Evolutionary conservation across 2,329 filamentous ascomycete genomes (phyloP).

Genomic region (Penicillium sp.): DNA sequence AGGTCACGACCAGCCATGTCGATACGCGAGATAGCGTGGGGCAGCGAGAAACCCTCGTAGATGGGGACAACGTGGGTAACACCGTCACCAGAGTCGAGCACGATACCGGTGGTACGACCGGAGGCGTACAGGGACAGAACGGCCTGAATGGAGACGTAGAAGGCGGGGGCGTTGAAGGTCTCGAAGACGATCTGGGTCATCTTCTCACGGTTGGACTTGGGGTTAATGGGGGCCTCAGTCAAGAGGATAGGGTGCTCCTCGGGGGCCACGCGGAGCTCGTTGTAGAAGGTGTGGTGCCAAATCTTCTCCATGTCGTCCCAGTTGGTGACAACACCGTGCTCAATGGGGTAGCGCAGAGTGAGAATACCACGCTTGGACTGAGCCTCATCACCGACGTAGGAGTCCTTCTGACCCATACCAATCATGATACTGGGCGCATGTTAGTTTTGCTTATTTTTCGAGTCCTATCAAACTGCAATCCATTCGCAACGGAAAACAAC

Average conservation of each 20-base stretch:
- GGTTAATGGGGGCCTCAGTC: slow-evolving; percentile 99
- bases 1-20: slow-evolving; percentile 99
- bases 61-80: slow-evolving; percentile 99
- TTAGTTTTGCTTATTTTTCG: slow-evolving; percentile 20
- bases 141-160: slow-evolving; percentile 99
- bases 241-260: slow-evolving; percentile 99
- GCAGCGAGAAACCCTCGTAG: slow-evolving; percentile 99
- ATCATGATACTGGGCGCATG: slow-evolving; percentile 87
- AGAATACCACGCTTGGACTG: slow-evolving; percentile 99
- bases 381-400: slow-evolving; percentile 99
- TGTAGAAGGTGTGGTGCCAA: slow-evolving; percentile 99
- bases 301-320: slow-evolving; percentile 99
- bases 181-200: slow-evolving; percentile 99
- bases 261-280: slow-evolving; percentile 98
- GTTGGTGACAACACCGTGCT: slow-evolving; percentile 99
- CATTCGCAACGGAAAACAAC: not conserved
- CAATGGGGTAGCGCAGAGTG: slow-evolving; percentile 98
- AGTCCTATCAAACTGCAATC: not conserved
- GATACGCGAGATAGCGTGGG: slow-evolving; percentile 99
- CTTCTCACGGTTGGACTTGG: slow-evolving; percentile 99
- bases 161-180: slow-evolving; percentile 99
- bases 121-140: slow-evolving; percentile 99
- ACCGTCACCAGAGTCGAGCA: slow-evolving; percentile 99
- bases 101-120: slow-evolving; percentile 99
- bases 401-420: slow-evolving; percentile 99